Evolutionary conservation across 768 basidiomycete genomes (phyloP).

Genomic region (Rhodosporidiobolus odoratus): DNA sequence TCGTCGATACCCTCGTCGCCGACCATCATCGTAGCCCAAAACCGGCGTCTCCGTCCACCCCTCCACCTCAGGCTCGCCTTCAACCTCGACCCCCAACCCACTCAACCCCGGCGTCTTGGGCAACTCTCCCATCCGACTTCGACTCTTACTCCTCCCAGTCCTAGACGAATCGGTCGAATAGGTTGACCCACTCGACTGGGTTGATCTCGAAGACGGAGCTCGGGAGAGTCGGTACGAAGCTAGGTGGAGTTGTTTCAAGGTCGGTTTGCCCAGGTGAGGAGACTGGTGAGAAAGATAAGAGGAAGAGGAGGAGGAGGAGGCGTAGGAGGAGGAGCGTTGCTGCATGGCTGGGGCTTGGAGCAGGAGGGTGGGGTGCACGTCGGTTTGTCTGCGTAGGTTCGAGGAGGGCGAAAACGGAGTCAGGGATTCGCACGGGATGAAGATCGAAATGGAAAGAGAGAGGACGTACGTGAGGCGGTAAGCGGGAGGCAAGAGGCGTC

Average conservation of each 20-base stretch:
- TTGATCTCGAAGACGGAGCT: neutral
- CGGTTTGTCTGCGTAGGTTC: neutral
- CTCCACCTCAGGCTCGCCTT: neutral
- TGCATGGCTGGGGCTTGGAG: neutral
- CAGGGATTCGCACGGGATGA: neutral
- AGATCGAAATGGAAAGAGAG: neutral
- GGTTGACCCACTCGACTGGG: neutral
- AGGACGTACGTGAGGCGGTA: conserved; percentile 54
- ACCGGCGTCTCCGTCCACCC: neutral
- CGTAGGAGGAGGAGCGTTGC: neutral
- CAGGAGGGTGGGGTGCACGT: neutral
- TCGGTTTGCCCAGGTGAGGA: too few species aligned
- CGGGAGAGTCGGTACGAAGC: conserved; percentile 1
- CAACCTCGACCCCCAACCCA: neutral
- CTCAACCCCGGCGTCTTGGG: neutral
- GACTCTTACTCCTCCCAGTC: neutral
- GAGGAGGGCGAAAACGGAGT: neutral
- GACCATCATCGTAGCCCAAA: too few species aligned
- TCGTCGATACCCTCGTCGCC: too few species aligned
- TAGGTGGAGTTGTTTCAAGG: conserved; percentile 5
- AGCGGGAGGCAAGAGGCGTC: conserved; percentile 58
- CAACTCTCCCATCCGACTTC: neutral
- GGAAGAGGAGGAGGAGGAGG: neutral
- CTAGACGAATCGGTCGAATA: neutral
- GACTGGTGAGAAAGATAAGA: neutral